phyloP scores from a whole-genome alignment of 179 eudicot genomes.

The Beta corolliflora region DNA sequence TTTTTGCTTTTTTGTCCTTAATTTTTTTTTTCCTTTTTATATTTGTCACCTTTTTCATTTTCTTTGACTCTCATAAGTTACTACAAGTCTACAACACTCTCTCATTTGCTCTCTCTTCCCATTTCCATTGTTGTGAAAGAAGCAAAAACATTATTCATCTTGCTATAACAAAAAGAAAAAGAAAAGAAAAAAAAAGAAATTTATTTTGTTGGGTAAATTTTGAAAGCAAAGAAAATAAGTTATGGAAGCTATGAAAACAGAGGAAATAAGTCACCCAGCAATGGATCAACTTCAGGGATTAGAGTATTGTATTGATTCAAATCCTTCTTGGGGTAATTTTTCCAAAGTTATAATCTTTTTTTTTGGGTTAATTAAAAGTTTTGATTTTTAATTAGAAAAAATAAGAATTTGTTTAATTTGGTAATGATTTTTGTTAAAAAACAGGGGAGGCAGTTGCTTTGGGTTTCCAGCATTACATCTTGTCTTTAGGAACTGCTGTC shows the following conservation, averaged over 20 bases:
- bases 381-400: not conserved
- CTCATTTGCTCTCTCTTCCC: not conserved
- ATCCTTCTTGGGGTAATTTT: slow-evolving; percentile 90
- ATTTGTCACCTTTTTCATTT: not conserved
- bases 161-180: no score
- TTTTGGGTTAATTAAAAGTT: not conserved
- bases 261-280: slow-evolving; percentile 85
- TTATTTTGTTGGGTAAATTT: not conserved
- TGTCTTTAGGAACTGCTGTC: slow-evolving; percentile 89
- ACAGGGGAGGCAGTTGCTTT: slow-evolving; percentile 84
- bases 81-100: not conserved
- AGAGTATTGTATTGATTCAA: slow-evolving; percentile 96
- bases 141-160: not conserved
- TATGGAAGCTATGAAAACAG: slow-evolving; percentile 75
- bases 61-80: not conserved
- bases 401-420: no score
- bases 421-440: not conserved
- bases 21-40: not conserved
- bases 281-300: slow-evolving; percentile 97
- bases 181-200: not conserved
- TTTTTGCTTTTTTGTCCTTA: slow-evolving; percentile 8
- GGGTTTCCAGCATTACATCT: slow-evolving; percentile 91
- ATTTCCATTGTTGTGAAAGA: not conserved
- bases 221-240: slow-evolving; percentile 4
- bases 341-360: slow-evolving; percentile 1